Percentiles rank a stretch among this genome's conserved stretches.
phyloP scores from a whole-genome alignment of 2,329 filamentous ascomycete genomes.

The Microsporum ferrugineum region DNA sequence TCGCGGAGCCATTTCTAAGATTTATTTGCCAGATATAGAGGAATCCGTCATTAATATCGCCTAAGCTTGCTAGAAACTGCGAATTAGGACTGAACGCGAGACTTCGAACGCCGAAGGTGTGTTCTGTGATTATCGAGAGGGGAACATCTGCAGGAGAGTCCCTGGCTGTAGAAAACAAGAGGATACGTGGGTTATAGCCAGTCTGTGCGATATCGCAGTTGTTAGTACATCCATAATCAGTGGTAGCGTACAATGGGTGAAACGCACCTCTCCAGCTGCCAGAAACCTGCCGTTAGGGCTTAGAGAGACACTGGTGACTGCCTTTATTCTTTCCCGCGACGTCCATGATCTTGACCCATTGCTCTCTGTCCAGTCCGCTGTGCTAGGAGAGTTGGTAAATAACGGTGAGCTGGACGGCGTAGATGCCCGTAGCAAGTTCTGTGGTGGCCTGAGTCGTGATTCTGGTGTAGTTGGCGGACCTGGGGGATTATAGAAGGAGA shows the following conservation, averaged over 20 bases:
- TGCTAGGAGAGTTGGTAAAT: constrained; percentile 9
- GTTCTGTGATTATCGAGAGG: constrained; percentile 74
- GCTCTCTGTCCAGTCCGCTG: constrained; percentile 47
- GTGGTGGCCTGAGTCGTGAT: constrained; percentile 48
- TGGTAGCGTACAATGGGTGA: background rate
- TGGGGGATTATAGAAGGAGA: constrained; percentile 43
- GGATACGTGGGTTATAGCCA: constrained; percentile 79
- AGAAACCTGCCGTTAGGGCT: constrained; percentile 79
- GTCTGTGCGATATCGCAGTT: constrained; percentile 42
- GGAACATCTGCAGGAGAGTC: constrained; percentile 71
- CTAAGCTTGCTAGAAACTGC: constrained; percentile 75
- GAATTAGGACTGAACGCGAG: constrained; percentile 85
- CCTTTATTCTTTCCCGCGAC: constrained; percentile 84
- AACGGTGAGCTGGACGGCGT: constrained; percentile 33
- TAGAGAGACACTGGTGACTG: constrained; percentile 79
- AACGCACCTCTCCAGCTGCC: constrained; percentile 68
- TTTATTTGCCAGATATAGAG: constrained; percentile 85
- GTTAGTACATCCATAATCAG: constrained; percentile 4
- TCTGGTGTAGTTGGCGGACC: constrained; percentile 47
- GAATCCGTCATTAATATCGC: constrained; percentile 83
- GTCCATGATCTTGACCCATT: constrained; percentile 63
- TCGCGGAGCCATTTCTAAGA: constrained; percentile 66
- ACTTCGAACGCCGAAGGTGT: constrained; percentile 76
- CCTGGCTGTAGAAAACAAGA: constrained; percentile 70
- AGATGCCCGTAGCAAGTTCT: constrained; percentile 26